These are phyloP conservation scores for Carex kokanica DNA, from an alignment of 176 grass and related monocot genomes.

Conservation along the genomic window DNA sequence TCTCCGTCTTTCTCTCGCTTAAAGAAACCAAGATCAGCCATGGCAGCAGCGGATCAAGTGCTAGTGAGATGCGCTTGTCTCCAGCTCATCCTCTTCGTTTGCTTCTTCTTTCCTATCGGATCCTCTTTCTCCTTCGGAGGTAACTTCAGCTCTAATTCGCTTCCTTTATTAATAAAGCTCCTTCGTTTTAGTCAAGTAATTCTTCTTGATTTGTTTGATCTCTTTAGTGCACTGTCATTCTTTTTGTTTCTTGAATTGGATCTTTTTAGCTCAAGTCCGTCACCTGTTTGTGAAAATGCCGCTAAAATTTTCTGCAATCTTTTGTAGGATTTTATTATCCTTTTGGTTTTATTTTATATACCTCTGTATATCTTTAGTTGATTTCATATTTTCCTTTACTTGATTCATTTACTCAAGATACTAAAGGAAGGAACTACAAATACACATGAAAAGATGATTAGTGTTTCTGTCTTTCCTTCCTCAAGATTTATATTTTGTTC, in stretches of 20 bases:
- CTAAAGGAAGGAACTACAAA: not conserved
- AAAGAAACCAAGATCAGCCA: slow-evolving; percentile 25
- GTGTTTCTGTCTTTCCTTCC: not conserved
- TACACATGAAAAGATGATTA: not conserved
- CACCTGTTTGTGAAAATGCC: slow-evolving; percentile 10
- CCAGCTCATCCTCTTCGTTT: not conserved
- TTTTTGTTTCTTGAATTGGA: not conserved
- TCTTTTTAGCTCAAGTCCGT: not conserved
- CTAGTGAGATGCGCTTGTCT: not conserved
- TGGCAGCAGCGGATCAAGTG: not conserved
- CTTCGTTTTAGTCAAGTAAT: not conserved
- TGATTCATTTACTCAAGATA: not conserved
- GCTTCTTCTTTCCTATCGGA: slow-evolving; percentile 4
- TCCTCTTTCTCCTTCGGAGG: slow-evolving; percentile 21
- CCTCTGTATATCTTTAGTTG: too few species aligned
- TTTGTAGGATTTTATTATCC: not conserved
- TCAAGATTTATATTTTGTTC: not conserved
- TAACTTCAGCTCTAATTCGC: not conserved
- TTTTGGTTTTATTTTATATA: not conserved
- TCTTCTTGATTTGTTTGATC: not conserved
- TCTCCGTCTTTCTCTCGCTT: too few species aligned
- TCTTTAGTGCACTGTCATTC: not conserved
- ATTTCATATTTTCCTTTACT: not conserved
- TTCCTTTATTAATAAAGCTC: not conserved
- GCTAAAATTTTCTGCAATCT: not conserved